Evolutionary conservation across 108 stramenopile species (phyloP), one percentile per base, ranked within the genome.

Genomic region (Epipyxis sp.): DNA sequence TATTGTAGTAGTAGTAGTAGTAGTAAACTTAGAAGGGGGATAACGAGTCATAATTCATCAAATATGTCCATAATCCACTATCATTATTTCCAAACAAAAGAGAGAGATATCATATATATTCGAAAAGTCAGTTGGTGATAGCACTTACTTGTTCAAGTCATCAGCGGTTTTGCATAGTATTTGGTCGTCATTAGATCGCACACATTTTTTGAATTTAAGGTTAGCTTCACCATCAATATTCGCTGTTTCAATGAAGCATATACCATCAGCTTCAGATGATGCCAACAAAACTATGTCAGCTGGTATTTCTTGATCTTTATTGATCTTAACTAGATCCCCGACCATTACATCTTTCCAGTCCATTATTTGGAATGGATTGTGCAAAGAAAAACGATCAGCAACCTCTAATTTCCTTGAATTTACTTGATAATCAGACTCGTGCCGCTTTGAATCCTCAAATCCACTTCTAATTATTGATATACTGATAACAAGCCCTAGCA

Each of bases 191-290:
- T 34, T 37, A 42, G 37, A 40, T 25, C 16, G 25, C 46, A 59
- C 59, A 29, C 44, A 44, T 59, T 69, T 81, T 13, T 84, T 69
- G 45, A 84, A 76, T 79, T 85, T 85, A 35, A 85, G 76, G 65
- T 85, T 85, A 25, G 85, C 84, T 59, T 85, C 85, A 1, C 85
- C 85, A 77, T 85, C 85, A 2, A 85, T 80, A 1, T 61, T 59
- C 45, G 69, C 83, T 54, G 85, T 84, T 77, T 85, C 85, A 3
- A 85, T 80, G 77, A 83, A 85, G 78, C 82, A 82, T 76, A 83
- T 86, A 16, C 92, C 94, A 1, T 86, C 86, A 35, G 79, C 79
- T 42, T 96, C 93, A 50, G 86, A 87, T 59, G 90, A 91, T 2
- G 92, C 91, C 79, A 80, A 39, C 1, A 80, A 25, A 10, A 80